These are phyloP conservation scores for Lagenaria siceraria DNA, from an alignment of 306 rosid genomes.

Conservation along the genomic window DNA sequence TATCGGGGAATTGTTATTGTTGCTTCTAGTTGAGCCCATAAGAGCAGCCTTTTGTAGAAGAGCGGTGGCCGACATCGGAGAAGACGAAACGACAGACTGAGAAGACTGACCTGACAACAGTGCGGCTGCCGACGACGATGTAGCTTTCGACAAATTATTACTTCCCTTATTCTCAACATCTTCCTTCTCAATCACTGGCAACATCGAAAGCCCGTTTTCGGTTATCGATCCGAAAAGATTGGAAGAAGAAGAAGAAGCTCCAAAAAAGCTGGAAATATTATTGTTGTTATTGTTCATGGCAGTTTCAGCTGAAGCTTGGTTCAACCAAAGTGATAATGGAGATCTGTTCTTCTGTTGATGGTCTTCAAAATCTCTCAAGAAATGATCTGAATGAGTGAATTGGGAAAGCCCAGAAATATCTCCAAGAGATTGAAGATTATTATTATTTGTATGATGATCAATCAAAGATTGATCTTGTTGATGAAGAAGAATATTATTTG, in stretches of 20 bases:
- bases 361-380: slow-evolving; percentile 26
- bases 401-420: slow-evolving; percentile 28
- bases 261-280: slow-evolving; percentile 13
- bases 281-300: slow-evolving; percentile 13
- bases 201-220: slow-evolving; percentile 2
- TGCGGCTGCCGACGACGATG: neutral
- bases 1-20: slow-evolving; percentile 19
- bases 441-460: slow-evolving; percentile 13
- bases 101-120: neutral
- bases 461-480: slow-evolving; percentile 14
- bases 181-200: slow-evolving; percentile 27
- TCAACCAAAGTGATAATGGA: slow-evolving; percentile 58
- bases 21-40: slow-evolving; percentile 33
- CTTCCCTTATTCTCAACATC: slow-evolving; percentile 14
- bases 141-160: neutral
- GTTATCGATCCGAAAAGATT: slow-evolving; percentile 26
- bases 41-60: slow-evolving; percentile 39
- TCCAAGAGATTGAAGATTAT: slow-evolving; percentile 14
- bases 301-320: slow-evolving; percentile 31
- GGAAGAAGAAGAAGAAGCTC: slow-evolving; percentile 23
- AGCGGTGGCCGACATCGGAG: slow-evolving; percentile 57
- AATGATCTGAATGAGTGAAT: slow-evolving; percentile 9
- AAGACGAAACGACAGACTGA: slow-evolving; percentile 20
- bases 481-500: slow-evolving; percentile 11
- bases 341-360: slow-evolving; percentile 45